Conservation (phyloP, 2,329 filamentous ascomycete genomes). For the Trichoderma semiorbis region DNA sequence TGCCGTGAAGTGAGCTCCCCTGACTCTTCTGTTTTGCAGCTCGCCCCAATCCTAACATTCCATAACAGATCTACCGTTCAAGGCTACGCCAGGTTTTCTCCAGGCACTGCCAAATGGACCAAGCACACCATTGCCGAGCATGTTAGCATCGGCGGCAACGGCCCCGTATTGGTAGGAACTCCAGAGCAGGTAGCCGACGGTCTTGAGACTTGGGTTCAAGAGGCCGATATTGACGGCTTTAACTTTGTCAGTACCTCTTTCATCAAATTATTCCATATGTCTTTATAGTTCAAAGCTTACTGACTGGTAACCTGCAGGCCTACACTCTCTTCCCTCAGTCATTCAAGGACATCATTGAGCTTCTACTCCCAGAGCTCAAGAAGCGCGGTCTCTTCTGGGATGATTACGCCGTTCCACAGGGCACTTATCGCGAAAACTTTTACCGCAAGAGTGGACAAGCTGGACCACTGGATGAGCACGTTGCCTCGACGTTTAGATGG, state of each 20-base stretch:
- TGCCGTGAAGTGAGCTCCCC: conserved; percentile 45
- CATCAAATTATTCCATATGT: too few species aligned
- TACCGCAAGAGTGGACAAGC: conserved; percentile 49
- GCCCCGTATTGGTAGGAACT: conserved; percentile 62
- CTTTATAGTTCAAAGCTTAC: neutral
- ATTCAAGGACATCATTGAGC: conserved; percentile 64
- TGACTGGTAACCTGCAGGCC: conserved; percentile 35
- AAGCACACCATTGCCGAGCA: conserved; percentile 67
- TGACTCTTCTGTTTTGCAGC: too few species aligned
- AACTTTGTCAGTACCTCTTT: conserved; percentile 55
- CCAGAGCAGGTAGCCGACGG: conserved; percentile 33
- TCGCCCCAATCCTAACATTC: neutral
- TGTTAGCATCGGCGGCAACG: conserved; percentile 64
- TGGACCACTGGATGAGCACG: conserved; percentile 50
- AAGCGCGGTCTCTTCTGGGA: conserved; percentile 56
- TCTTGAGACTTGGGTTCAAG: conserved; percentile 37
- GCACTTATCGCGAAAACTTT: conserved; percentile 60
- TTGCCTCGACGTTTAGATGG: conserved; percentile 49
- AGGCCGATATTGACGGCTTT: conserved; percentile 65
- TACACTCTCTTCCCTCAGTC: conserved; percentile 66
- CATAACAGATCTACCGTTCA: conserved; percentile 48
- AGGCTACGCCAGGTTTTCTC: conserved; percentile 53
- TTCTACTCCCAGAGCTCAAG: conserved; percentile 61
- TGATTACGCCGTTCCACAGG: conserved; percentile 51
- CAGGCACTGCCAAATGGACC: conserved; percentile 65